Conservation (phyloP, 225 moss, liverwort and hornwort species). For the Sphagnum tenellum region DNA sequence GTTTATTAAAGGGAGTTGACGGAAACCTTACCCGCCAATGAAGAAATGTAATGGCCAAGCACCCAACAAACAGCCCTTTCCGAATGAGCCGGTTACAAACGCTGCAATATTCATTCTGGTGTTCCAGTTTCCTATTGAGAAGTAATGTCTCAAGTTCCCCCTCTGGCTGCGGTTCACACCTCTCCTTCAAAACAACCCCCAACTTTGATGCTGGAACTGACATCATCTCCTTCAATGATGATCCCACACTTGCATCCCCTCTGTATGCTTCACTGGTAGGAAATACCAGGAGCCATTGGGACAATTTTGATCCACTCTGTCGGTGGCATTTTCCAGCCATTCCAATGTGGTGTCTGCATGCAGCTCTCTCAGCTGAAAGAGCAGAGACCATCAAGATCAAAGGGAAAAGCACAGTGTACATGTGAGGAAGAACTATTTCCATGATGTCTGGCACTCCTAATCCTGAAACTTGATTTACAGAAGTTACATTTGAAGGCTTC, state of each 20-base stretch:
- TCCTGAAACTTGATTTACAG: slow-evolving; percentile 28
- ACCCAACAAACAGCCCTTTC: slow-evolving; percentile 59
- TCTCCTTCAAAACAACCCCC: slow-evolving; percentile 5
- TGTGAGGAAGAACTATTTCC: slow-evolving; percentile 70
- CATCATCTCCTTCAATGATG: slow-evolving; percentile 10
- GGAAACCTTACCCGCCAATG: slow-evolving; percentile 51
- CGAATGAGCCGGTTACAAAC: slow-evolving; percentile 54
- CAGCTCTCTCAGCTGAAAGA: slow-evolving; percentile 70
- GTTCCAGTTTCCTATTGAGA: slow-evolving; percentile 7
- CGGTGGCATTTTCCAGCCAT: slow-evolving; percentile 14
- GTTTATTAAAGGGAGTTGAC: background rate
- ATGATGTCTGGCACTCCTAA: slow-evolving; percentile 77
- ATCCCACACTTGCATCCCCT: slow-evolving; percentile 2
- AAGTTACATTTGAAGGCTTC: slow-evolving; percentile 33
- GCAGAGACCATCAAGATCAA: slow-evolving; percentile 64
- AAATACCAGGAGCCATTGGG: too few relatives aligned
- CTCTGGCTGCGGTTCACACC: background rate
- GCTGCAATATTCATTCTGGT: slow-evolving; percentile 16
- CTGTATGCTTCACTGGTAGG: too few relatives aligned
- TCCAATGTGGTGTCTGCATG: slow-evolving; percentile 46
- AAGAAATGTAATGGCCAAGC: slow-evolving; percentile 43
- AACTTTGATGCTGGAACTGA: background rate
- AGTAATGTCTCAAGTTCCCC: slow-evolving; percentile 10
- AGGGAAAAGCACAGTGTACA: slow-evolving; percentile 60
- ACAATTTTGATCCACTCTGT: background rate